phyloP scores from a whole-genome alignment of 2,329 filamentous ascomycete species.

The Neopestalotiopsis rosae region DNA sequence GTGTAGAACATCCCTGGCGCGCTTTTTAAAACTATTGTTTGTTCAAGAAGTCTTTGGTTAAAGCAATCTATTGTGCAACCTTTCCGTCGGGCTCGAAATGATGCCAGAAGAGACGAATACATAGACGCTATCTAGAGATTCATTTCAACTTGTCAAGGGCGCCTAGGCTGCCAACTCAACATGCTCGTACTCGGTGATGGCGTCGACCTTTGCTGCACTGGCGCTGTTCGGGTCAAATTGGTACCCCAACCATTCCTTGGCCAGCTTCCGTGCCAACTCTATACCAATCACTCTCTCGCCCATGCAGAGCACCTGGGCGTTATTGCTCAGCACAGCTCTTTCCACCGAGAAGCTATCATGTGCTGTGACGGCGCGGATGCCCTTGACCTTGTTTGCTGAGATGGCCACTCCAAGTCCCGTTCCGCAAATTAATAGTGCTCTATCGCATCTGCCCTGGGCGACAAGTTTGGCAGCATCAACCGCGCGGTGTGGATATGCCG shows the following conservation, averaged over 20 bases:
- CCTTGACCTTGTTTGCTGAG: slow-evolving; percentile 80
- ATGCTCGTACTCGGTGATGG: slow-evolving; percentile 38
- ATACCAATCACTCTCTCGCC: slow-evolving; percentile 81
- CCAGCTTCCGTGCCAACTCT: slow-evolving; percentile 76
- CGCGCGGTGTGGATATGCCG: slow-evolving; percentile 78
- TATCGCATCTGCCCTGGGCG: slow-evolving; percentile 67
- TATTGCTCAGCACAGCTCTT: slow-evolving; percentile 79
- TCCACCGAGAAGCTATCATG: slow-evolving; percentile 85
- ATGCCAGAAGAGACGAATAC: no score
- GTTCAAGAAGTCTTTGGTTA: no score
- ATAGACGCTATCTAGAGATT: no score
- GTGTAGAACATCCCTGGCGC: no score
- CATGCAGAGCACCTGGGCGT: slow-evolving; percentile 84
- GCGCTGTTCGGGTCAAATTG: slow-evolving; percentile 65
- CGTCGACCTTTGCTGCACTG: slow-evolving; percentile 51
- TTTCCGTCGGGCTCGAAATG: no score
- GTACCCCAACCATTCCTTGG: slow-evolving; percentile 80
- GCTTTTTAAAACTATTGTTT: no score
- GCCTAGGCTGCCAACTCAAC: neutral
- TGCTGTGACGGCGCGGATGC: slow-evolving; percentile 80
- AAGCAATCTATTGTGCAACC: no score
- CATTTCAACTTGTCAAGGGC: no score
- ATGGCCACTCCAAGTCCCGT: slow-evolving; percentile 86
- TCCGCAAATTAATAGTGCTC: slow-evolving; percentile 80
- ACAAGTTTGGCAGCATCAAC: slow-evolving; percentile 70